Percentiles rank a stretch among this genome's conserved stretches.
Evolutionary conservation across 169 alveolate species (phyloP).

Genomic region (Cryptosporidium ubiquitum): DNA sequence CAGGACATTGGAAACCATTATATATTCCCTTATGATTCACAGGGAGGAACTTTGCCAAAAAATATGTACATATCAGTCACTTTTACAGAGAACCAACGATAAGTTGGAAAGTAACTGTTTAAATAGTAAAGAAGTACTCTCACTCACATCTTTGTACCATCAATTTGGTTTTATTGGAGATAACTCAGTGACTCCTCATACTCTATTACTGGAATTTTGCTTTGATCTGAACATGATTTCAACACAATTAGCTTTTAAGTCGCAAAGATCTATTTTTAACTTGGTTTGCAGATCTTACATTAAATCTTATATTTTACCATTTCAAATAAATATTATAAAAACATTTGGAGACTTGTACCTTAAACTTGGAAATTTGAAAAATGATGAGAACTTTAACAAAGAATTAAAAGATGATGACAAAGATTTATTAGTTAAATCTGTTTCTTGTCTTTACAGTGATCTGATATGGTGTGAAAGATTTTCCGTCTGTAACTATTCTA

Average conservation of each 20-base stretch:
- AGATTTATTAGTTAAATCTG: not conserved
- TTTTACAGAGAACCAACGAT: not conserved
- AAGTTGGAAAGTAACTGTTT: not conserved
- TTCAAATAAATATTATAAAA: not conserved
- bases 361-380: not conserved
- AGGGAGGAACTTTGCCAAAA: not conserved
- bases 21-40: slow-evolving; percentile 39
- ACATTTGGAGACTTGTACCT: not conserved
- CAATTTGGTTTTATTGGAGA: not conserved
- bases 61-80: not conserved
- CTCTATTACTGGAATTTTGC: not conserved
- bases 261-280: not conserved
- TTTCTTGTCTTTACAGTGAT: slow-evolving; percentile 14
- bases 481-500: not conserved
- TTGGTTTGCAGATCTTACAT: slow-evolving; percentile 22
- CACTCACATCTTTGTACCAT: slow-evolving; percentile 5
- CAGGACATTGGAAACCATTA: not conserved
- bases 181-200: slow-evolving; percentile 23
- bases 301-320: not conserved
- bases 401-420: not conserved
- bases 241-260: not conserved
- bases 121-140: not conserved
- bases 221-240: not conserved
- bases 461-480: not conserved
- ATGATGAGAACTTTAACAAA: not conserved